phyloP scores from a whole-genome alignment of 139 green algal species.

The Chlamydomonas applanata region DNA sequence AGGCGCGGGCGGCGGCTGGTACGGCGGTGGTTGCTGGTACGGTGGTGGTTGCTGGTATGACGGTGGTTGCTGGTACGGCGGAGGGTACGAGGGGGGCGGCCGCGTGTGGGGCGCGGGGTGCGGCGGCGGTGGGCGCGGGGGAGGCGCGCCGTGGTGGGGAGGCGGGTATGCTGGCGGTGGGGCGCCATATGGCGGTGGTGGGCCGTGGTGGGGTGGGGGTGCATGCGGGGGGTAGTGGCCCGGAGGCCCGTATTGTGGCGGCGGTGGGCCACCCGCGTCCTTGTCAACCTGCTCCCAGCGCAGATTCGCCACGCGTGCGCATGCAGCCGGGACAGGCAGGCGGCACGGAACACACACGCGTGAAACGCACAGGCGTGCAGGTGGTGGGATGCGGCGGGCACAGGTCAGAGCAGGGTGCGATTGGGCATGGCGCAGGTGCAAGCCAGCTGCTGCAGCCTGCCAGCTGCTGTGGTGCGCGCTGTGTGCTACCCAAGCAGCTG shows the following conservation, averaged over 20 bases:
- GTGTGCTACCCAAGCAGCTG: too few species aligned
- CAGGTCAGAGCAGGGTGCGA: too few species aligned
- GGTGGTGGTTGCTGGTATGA: conserved; percentile 12
- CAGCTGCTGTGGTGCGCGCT: too few species aligned
- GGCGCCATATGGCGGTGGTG: conserved; percentile 21
- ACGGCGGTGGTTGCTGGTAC: conserved; percentile 14
- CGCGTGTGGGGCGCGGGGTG: not conserved
- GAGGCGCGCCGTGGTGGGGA: conserved; percentile 2
- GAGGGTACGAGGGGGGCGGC: conserved; percentile 15
- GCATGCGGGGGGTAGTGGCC: conserved; percentile 3
- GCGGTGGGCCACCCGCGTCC: not conserved
- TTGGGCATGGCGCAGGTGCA: too few species aligned
- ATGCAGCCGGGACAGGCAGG: too few species aligned
- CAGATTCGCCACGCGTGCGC: too few species aligned
- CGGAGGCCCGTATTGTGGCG: conserved; percentile 7
- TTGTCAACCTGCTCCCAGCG: conserved; percentile 2
- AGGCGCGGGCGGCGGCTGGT: not conserved
- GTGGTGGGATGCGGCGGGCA: not conserved
- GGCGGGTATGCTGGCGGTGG: conserved; percentile 24
- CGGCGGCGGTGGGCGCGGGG: not conserved
- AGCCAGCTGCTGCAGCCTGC: too few species aligned
- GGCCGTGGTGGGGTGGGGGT: conserved; percentile 3
- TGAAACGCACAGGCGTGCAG: not conserved
- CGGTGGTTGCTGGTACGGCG: conserved; percentile 8
- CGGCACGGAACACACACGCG: not conserved